A percentile compares a stretch with the other conserved stretches of the same genome.
phyloP scores from a whole-genome alignment of 805 yeast species.

The Wickerhamomyces strasburgensis region DNA sequence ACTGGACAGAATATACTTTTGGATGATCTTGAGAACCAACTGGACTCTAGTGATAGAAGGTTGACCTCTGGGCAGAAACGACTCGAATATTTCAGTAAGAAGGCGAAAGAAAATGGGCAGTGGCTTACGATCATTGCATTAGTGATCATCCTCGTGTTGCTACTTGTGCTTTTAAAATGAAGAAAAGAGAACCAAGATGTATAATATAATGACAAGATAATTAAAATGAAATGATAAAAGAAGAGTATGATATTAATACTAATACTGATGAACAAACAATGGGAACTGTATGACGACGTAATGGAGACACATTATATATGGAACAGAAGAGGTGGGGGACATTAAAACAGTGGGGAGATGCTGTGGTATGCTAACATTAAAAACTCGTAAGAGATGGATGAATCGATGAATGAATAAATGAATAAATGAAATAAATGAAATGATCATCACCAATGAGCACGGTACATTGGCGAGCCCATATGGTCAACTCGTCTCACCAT shows the following conservation, averaged over 20 bases:
- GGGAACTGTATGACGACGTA: too few species aligned
- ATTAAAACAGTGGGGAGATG: too few species aligned
- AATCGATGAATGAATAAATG: too few species aligned
- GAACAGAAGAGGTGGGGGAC: too few species aligned
- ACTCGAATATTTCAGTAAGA: slow-evolving; percentile 34
- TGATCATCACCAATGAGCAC: too few species aligned
- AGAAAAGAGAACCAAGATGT: not conserved
- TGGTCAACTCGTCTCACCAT: slow-evolving; percentile 19
- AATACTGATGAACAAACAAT: too few species aligned
- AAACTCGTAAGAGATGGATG: too few species aligned
- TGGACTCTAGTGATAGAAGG: slow-evolving; percentile 38
- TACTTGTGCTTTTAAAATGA: slow-evolving; percentile 36
- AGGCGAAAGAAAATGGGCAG: slow-evolving; percentile 43
- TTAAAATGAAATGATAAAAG: not conserved
- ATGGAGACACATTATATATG: too few species aligned
- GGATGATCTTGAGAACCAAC: slow-evolving; percentile 44
- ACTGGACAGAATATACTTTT: slow-evolving; percentile 43
- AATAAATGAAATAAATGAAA: too few species aligned
- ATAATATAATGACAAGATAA: not conserved
- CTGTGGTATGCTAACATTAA: too few species aligned
- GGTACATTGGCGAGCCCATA: too few species aligned
- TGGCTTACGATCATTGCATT: slow-evolving; percentile 44
- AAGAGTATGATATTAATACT: not conserved
- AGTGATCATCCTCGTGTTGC: slow-evolving; percentile 37
- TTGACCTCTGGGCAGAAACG: slow-evolving; percentile 37